These are phyloP conservation scores for barley (Hordeum vulgare) DNA, from an alignment of 176 grass and related monocot species.

Conservation along the genomic window MorexV3_pseudomolecules_assembly NC_058522.1:499545089-499545588, in stretches of 20 bases:
- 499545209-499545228: conserved; percentile 65
- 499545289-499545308: conserved; percentile 92
- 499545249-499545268: conserved; percentile 81
- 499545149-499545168: conserved; percentile 22
- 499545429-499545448: no score
- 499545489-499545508: no score
- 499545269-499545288: conserved; percentile 85
- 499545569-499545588: no score
- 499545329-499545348: conserved; percentile 56
- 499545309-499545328: conserved; percentile 80
- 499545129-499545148: conserved; percentile 7
- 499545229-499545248: conserved; percentile 74
- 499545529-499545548: no score
- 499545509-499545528: no score
- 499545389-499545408: no score
- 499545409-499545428: no score
- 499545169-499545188: conserved; percentile 30
- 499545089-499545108: conserved; percentile 4
- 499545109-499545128: conserved; percentile 18
- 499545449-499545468: no score
- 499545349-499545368: conserved; percentile 47
- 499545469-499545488: no score
- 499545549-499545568: no score
- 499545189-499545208: conserved; percentile 61
- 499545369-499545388: no score